Evolutionary conservation across 148 eudicot species (phyloP).

Genomic region (Cornus kousa): DNA sequence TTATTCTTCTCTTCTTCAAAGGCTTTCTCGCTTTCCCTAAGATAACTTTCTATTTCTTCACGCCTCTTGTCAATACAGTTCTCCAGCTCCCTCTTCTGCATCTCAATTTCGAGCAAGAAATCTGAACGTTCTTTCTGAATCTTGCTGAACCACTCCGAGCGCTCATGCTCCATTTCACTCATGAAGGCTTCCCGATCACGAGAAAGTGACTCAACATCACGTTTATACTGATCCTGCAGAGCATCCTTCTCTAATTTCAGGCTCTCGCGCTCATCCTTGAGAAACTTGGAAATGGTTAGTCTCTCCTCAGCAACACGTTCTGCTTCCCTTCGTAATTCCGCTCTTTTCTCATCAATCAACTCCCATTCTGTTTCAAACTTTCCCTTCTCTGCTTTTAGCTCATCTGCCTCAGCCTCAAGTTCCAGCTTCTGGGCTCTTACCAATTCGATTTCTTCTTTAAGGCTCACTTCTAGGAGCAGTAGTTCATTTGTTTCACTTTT

Average conservation of each 20-base stretch:
- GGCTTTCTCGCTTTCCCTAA: constrained; percentile 62
- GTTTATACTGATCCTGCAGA: constrained; percentile 63
- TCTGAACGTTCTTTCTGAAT: constrained; percentile 83
- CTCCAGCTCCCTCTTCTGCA: constrained; percentile 76
- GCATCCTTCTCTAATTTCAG: constrained; percentile 72
- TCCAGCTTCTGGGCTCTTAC: constrained; percentile 75
- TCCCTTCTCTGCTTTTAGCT: constrained; percentile 67
- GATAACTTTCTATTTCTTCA: constrained; percentile 78
- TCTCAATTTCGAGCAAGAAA: constrained; percentile 67
- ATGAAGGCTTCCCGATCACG: constrained; percentile 65
- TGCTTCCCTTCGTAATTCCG: constrained; percentile 62
- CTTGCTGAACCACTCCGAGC: constrained; percentile 72
- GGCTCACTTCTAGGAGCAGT: constrained; percentile 56
- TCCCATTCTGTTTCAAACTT: constrained; percentile 94
- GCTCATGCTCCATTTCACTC: constrained; percentile 69
- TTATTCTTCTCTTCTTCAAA: constrained; percentile 79
- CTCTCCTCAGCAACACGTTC: constrained; percentile 74
- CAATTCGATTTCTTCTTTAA: constrained; percentile 85
- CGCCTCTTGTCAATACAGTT: constrained; percentile 69
- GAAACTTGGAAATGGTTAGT: constrained; percentile 43
- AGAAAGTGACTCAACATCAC: constrained; percentile 63
- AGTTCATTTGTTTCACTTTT: constrained; percentile 74
- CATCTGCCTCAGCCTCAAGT: constrained; percentile 77
- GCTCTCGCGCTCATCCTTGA: constrained; percentile 77
- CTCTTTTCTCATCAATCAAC: constrained; percentile 80